phyloP scores from a whole-genome alignment of 2,329 filamentous ascomycete species.

The Epichloe uncinata region DNA sequence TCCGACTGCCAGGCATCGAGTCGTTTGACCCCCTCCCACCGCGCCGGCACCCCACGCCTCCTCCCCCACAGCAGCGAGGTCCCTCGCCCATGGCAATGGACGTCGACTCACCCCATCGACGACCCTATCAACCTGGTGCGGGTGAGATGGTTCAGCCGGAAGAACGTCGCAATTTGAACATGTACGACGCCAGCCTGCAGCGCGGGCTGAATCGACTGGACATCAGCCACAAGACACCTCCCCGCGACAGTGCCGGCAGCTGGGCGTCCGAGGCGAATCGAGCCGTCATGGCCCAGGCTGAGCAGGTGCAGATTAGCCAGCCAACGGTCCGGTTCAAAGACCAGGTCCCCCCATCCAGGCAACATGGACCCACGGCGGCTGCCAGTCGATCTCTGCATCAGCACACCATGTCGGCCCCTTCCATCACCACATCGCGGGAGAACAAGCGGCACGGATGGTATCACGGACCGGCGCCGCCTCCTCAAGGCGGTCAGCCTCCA shows the following conservation, averaged over 20 bases:
- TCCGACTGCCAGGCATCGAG: slow-evolving; percentile 78
- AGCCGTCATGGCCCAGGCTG: slow-evolving; percentile 40
- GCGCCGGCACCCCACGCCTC: slow-evolving; percentile 43
- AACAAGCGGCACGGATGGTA: slow-evolving; percentile 62
- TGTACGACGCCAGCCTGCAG: slow-evolving; percentile 54
- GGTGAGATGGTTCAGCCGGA: slow-evolving; percentile 23
- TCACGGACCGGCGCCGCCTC: slow-evolving; percentile 34
- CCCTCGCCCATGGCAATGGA: slow-evolving; percentile 72
- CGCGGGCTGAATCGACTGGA: slow-evolving; percentile 54
- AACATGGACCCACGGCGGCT: slow-evolving; percentile 16
- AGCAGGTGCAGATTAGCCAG: slow-evolving; percentile 32
- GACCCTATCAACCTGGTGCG: slow-evolving; percentile 14
- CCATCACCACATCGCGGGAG: slow-evolving; percentile 41
- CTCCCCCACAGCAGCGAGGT: slow-evolving; percentile 41
- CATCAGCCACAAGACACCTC: slow-evolving; percentile 39
- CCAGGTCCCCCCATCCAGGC: slow-evolving; percentile 26
- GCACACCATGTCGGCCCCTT: slow-evolving; percentile 47
- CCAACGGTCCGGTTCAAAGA: slow-evolving; percentile 42
- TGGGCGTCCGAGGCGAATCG: slow-evolving; percentile 46
- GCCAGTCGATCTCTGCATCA: slow-evolving; percentile 30
- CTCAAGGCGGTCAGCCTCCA: slow-evolving; percentile 19
- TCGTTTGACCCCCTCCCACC: slow-evolving; percentile 70
- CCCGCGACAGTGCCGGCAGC: slow-evolving; percentile 35
- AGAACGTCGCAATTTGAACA: slow-evolving; percentile 36
- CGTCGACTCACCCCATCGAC: slow-evolving; percentile 24